Conservation (phyloP, 31 red algal genomes). For the Odonthalia washingtoniensis region DNA sequence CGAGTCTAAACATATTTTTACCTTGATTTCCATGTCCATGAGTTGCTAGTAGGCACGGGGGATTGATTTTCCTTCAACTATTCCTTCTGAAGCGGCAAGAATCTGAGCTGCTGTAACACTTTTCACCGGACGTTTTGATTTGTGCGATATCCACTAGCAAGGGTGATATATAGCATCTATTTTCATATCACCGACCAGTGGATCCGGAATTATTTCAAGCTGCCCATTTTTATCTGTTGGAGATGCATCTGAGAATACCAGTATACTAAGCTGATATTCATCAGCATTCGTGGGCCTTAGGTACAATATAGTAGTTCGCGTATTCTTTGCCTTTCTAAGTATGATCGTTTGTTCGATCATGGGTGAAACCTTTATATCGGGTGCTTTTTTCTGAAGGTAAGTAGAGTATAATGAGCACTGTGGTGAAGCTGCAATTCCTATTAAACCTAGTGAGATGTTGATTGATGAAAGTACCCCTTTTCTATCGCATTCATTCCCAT, state of each 20-base stretch:
- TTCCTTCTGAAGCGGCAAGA: background rate
- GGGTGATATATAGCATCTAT: background rate
- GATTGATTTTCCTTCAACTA: constrained; percentile 1
- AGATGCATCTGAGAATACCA: background rate
- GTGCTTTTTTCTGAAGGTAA: constrained; percentile 12
- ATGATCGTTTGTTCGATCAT: constrained; percentile 12
- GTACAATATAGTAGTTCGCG: background rate
- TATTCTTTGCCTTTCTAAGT: background rate
- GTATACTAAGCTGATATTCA: background rate
- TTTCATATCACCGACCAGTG: background rate
- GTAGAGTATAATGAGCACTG: background rate
- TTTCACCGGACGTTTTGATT: too few species aligned
- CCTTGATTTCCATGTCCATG: background rate
- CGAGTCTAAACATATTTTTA: constrained; percentile 3
- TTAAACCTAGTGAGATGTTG: background rate
- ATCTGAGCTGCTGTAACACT: background rate
- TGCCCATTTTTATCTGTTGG: constrained; percentile 1
- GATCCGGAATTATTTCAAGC: background rate
- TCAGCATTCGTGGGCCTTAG: background rate
- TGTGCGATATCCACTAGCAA: constrained; percentile 2
- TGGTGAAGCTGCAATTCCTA: too few species aligned
- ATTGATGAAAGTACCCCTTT: background rate
- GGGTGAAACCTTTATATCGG: background rate
- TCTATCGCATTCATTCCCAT: background rate
- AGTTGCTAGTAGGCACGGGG: background rate